phyloP scores from a whole-genome alignment of 768 basidiomycete species.

The Botryobasidium botryosum region DNA sequence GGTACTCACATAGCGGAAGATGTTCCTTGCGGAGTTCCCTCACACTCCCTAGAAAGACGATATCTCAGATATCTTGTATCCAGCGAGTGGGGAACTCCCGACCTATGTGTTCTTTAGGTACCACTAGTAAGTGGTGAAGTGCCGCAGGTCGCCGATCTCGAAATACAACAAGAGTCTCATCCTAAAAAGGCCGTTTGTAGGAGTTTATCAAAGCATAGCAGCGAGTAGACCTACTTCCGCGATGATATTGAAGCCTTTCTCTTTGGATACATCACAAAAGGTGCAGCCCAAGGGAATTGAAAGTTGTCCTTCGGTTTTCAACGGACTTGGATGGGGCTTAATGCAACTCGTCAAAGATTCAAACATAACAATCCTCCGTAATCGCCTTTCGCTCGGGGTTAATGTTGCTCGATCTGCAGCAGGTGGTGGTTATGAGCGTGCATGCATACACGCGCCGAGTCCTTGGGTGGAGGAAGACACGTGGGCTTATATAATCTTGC shows the following conservation, averaged over 20 bases:
- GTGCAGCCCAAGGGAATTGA: no score
- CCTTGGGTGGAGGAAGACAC: no score
- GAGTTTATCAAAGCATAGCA: background rate
- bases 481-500: no score
- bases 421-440: no score
- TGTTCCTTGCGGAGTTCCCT: constrained; percentile 30
- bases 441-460: no score
- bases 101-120: constrained; percentile 25
- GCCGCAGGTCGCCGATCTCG: constrained; percentile 23
- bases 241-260: background rate
- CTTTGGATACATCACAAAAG: background rate
- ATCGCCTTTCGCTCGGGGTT: no score
- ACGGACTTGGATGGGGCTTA: no score
- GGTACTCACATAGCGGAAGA: constrained; percentile 30
- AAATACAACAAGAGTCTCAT: constrained; percentile 21
- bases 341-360: no score
- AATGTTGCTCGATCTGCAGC: no score
- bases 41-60: constrained; percentile 32
- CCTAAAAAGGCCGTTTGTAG: constrained; percentile 13
- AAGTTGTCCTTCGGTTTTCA: no score
- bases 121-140: constrained; percentile 22
- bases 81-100: constrained; percentile 3
- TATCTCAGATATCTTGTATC: constrained; percentile 5
- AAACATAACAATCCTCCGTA: no score
- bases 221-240: background rate